phyloP scores from a whole-genome alignment of 2,329 filamentous ascomycete genomes.

The Curvularia eragrostidis region DNA sequence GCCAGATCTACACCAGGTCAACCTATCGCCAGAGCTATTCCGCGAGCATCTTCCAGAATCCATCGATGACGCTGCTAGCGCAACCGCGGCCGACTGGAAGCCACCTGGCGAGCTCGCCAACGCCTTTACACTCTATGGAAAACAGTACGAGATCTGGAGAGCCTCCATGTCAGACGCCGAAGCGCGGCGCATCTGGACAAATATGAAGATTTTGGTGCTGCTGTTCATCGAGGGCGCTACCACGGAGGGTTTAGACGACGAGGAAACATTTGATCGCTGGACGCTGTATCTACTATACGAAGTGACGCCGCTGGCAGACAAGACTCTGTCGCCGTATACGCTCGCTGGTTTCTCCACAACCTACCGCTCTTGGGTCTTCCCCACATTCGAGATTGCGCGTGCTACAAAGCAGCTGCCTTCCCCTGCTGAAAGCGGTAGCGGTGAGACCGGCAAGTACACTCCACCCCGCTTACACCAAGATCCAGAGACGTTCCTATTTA shows the following conservation, averaged over 20 bases:
- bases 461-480: conserved; percentile 37
- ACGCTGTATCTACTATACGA: conserved; percentile 79
- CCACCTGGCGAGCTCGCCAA: conserved; percentile 79
- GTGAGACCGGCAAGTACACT: conserved; percentile 52
- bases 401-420: conserved; percentile 46
- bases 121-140: conserved; percentile 66
- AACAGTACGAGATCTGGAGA: conserved; percentile 83
- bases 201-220: conserved; percentile 82
- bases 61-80: conserved; percentile 44
- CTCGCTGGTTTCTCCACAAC: conserved; percentile 91
- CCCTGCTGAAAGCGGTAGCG: conserved; percentile 35
- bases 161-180: conserved; percentile 73
- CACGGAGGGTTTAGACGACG: conserved; percentile 71
- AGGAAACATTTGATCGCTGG: conserved; percentile 81
- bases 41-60: conserved; percentile 50
- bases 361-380: conserved; percentile 79
- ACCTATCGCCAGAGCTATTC: conserved; percentile 69
- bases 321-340: conserved; percentile 61
- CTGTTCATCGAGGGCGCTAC: conserved; percentile 95
- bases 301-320: conserved; percentile 41
- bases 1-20: conserved; percentile 65
- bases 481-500: conserved; percentile 41
- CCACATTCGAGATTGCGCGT: conserved; percentile 53
- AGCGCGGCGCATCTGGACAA: conserved; percentile 74
- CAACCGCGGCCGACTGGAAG: conserved; percentile 56